Conservation (phyloP, 1,284 basidiomycete genomes). For the Chondrostereum purpureum region DNA sequence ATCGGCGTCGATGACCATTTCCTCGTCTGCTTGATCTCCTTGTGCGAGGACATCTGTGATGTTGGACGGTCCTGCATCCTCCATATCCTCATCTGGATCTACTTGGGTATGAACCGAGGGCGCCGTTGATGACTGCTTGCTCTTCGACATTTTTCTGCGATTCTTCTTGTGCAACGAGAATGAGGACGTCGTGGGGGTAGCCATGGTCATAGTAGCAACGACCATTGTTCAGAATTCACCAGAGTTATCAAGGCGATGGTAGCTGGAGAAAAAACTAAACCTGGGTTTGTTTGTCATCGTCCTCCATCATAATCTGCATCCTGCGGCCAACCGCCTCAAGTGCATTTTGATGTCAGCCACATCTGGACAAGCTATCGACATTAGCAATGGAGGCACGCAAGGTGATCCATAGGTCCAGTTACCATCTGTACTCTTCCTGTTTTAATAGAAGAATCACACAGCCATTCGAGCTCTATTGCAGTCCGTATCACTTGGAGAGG, state of each 20-base stretch:
- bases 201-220: slow-evolving; percentile 38
- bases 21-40: slow-evolving; percentile 41
- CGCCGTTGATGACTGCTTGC: slow-evolving; percentile 27
- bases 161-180: slow-evolving; percentile 38
- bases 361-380: slow-evolving; percentile 6
- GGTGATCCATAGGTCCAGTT: slow-evolving; percentile 5
- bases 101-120: too few species aligned
- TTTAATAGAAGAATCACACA: slow-evolving; percentile 17
- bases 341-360: neutral
- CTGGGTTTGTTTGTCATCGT: neutral
- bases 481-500: slow-evolving; percentile 33
- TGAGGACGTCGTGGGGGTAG: slow-evolving; percentile 20
- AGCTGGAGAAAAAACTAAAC: too few species aligned
- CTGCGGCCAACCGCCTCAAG: neutral
- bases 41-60: slow-evolving; percentile 10
- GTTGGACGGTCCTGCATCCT: slow-evolving; percentile 18
- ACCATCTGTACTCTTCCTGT: neutral
- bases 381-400: slow-evolving; percentile 10
- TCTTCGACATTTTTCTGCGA: slow-evolving; percentile 47
- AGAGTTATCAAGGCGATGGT: too few species aligned
- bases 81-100: slow-evolving; percentile 31
- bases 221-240: slow-evolving; percentile 46
- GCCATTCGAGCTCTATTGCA: slow-evolving; percentile 47
- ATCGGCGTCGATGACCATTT: slow-evolving; percentile 57
- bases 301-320: too few species aligned